Base-by-base conservation (phyloP, 208 protist species). In the Leishmania mexicana region DNA sequence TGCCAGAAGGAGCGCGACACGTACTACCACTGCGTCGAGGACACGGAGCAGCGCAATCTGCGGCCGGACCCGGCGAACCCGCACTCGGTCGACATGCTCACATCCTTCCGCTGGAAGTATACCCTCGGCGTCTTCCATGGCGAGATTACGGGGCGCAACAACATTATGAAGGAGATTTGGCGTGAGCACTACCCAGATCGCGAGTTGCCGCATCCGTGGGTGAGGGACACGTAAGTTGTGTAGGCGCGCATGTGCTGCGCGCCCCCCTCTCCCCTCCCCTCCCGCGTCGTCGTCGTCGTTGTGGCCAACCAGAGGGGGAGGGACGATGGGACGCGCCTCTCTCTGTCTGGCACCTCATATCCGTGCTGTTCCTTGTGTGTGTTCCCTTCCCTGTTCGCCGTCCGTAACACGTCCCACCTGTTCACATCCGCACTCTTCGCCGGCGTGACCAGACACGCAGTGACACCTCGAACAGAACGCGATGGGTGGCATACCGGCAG, bases 1-100 rank as follows among this genome's bases (percentile, higher is more conserved):
- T 97, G 94, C 83, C 92, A 97, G 88, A 97, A 97, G 85, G 88
- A 95, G 82, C 92, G 94, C 17, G 94, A 97, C 70, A 74, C 57
- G 13, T 96, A 95, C 83, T 94, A 88, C 74, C 57, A 88, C 60
- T 97, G 94, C 76, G 87, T 91, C n/a, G 74, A 77, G 40, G 85
- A 87, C 19, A 83, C 80, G 35, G 87, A 93, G 78, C 79, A 87
- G 74, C 65, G 79, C 75, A 87, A 85, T 67, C 24, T 75, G 73
- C 74, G 68, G 51, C 86, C 88, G 2, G 84, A 81, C 62, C 78
- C 76, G 64, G 70, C 67, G 15, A 38, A 81, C 15, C 70, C 74
- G 13, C 64, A 80, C n/a, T 81, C 74, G 68, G 85, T 88, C 4
- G 90, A 94, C 17, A 67, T 92, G 73, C 80, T 94, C 57, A 95